A percentile compares a stretch with the other conserved stretches of the same genome.
phyloP scores from a whole-genome alignment of 495 filamentous ascomycete genomes.

The Daldinia decipiens region DNA sequence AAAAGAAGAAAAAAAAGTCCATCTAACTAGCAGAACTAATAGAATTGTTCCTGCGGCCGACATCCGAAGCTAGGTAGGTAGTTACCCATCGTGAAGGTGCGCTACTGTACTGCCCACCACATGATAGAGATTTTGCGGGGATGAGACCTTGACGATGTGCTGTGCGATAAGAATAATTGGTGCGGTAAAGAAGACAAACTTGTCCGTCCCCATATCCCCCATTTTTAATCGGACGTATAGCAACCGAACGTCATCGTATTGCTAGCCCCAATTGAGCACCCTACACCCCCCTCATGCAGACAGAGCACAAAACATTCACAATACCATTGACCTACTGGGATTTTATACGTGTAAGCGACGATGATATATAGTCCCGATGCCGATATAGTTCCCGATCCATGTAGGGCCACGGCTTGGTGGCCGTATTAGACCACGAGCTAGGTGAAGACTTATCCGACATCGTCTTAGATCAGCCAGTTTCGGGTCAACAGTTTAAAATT shows the following conservation, averaged over 20 bases:
- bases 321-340: slow-evolving; percentile 21
- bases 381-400: slow-evolving; percentile 36
- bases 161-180: slow-evolving; percentile 36
- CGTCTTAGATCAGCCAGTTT: slow-evolving; percentile 37
- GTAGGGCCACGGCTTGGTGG: slow-evolving; percentile 25
- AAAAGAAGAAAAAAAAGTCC: neutral
- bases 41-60: slow-evolving; percentile 25
- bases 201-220: slow-evolving; percentile 32
- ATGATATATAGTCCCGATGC: slow-evolving; percentile 26
- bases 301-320: slow-evolving; percentile 8
- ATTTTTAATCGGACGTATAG: slow-evolving; percentile 43
- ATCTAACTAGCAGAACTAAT: slow-evolving; percentile 18
- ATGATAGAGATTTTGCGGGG: slow-evolving; percentile 39
- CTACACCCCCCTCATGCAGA: slow-evolving; percentile 41
- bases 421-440: slow-evolving; percentile 36
- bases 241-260: slow-evolving; percentile 42
- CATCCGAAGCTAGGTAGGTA: slow-evolving; percentile 22
- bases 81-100: slow-evolving; percentile 29
- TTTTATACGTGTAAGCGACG: slow-evolving; percentile 32
- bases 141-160: slow-evolving; percentile 22
- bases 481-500: slow-evolving; percentile 26
- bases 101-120: slow-evolving; percentile 36
- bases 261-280: slow-evolving; percentile 33
- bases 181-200: slow-evolving; percentile 34
- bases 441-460: slow-evolving; percentile 33